These are phyloP conservation scores for Litchi chinensis DNA, from an alignment of 345 rosid species.

Conservation along the genomic window DNA sequence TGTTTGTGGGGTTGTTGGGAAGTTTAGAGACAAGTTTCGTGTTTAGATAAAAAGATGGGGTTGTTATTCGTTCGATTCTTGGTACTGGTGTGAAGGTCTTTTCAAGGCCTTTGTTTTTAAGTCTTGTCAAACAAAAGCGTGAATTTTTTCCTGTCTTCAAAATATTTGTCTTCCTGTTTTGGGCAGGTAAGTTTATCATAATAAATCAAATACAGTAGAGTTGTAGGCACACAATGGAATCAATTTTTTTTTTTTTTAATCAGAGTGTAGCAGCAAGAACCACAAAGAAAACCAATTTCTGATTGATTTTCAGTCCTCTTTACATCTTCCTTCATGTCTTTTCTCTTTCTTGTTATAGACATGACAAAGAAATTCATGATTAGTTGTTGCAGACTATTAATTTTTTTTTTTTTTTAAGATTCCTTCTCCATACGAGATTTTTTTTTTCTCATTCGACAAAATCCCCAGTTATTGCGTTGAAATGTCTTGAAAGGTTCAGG, in stretches of 20 bases:
- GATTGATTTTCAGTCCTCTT: slow-evolving; percentile 5
- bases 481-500: slow-evolving; percentile 1
- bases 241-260: background rate
- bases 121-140: slow-evolving; percentile 43
- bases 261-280: background rate
- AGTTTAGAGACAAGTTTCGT: slow-evolving; percentile 8
- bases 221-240: slow-evolving; percentile 22
- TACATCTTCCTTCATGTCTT: background rate
- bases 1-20: slow-evolving; percentile 2
- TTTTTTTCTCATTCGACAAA: background rate
- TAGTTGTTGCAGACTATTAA: slow-evolving; percentile 26
- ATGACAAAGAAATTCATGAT: slow-evolving; percentile 19
- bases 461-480: background rate
- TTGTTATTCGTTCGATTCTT: slow-evolving; percentile 24
- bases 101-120: slow-evolving; percentile 29
- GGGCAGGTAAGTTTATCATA: slow-evolving; percentile 12
- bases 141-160: background rate
- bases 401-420: background rate
- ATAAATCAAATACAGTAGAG: slow-evolving; percentile 22
- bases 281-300: background rate
- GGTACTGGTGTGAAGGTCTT: slow-evolving; percentile 31
- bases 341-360: slow-evolving; percentile 17
- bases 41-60: background rate
- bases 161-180: slow-evolving; percentile 27
- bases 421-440: slow-evolving; percentile 1